phyloP scores from a whole-genome alignment of 805 yeast species.

The Candida odintsovae region DNA sequence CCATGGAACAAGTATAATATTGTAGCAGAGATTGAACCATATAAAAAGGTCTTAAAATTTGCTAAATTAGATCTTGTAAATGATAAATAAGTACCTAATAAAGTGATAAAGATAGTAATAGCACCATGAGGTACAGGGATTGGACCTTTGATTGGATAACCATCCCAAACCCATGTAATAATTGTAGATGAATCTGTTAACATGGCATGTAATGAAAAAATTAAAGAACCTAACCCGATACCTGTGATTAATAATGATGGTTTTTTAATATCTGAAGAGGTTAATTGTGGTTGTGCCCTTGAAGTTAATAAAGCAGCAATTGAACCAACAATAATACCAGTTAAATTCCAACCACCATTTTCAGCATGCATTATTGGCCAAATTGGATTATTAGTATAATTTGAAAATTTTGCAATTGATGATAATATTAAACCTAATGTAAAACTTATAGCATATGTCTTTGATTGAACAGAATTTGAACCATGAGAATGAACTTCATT shows the following conservation, averaged over 20 bases:
- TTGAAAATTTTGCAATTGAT: slow-evolving; percentile 67
- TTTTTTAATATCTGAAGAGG: slow-evolving; percentile 18
- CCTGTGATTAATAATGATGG: slow-evolving; percentile 46
- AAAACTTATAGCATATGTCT: slow-evolving; percentile 43
- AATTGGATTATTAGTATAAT: slow-evolving; percentile 83
- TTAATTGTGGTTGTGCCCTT: slow-evolving; percentile 3
- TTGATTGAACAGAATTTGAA: slow-evolving; percentile 16
- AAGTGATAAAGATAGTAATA: slow-evolving; percentile 52
- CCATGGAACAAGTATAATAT: slow-evolving; percentile 47
- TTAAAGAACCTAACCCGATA: slow-evolving; percentile 68
- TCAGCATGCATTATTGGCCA: slow-evolving; percentile 90
- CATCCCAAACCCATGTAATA: slow-evolving; percentile 96
- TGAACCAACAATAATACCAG: slow-evolving; percentile 62
- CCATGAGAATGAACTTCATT: slow-evolving; percentile 25
- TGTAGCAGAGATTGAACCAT: slow-evolving; percentile 36
- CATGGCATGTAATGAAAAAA: slow-evolving; percentile 69
- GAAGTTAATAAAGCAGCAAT: slow-evolving; percentile 62
- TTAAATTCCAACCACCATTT: slow-evolving; percentile 81
- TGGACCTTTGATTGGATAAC: slow-evolving; percentile 84
- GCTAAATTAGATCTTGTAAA: slow-evolving; percentile 16
- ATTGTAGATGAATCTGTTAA: slow-evolving; percentile 80
- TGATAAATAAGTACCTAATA: slow-evolving; percentile 50
- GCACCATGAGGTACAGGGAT: slow-evolving; percentile 79
- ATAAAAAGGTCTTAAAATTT: slow-evolving; percentile 32
- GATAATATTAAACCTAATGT: slow-evolving; percentile 69